phyloP scores from a whole-genome alignment of 768 basidiomycete genomes.

The Psilocybe cyanescens region DNA sequence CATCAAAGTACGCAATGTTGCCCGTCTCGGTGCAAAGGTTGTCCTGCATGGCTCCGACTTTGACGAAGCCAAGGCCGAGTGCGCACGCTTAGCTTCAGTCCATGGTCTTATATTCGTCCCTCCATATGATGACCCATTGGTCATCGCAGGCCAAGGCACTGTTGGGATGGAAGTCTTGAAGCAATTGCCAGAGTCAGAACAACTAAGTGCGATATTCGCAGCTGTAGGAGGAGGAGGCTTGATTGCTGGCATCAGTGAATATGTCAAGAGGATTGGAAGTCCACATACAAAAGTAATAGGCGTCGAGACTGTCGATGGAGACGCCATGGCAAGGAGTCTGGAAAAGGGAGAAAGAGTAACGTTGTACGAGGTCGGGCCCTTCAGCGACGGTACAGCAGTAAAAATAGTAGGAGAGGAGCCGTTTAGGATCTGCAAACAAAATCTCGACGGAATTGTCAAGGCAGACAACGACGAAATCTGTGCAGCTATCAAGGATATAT shows the following conservation, averaged over 20 bases:
- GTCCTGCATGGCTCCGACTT: slow-evolving; percentile 92
- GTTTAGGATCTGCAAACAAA: slow-evolving; percentile 87
- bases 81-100: slow-evolving; percentile 75
- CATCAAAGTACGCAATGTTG: slow-evolving; percentile 95
- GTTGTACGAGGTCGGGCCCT: slow-evolving; percentile 90
- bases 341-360: slow-evolving; percentile 81
- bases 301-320: slow-evolving; percentile 94
- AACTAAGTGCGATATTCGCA: slow-evolving; percentile 83
- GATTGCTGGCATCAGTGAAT: slow-evolving; percentile 87
- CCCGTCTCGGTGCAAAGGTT: slow-evolving; percentile 94
- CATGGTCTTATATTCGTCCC: slow-evolving; percentile 91
- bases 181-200: slow-evolving; percentile 77
- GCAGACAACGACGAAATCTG: slow-evolving; percentile 97
- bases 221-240: slow-evolving; percentile 96
- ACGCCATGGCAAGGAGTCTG: slow-evolving; percentile 90
- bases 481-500: slow-evolving; percentile 98
- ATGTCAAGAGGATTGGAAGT: slow-evolving; percentile 90
- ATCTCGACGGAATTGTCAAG: slow-evolving; percentile 82
- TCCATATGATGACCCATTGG: slow-evolving; percentile 95
- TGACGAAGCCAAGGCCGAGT: slow-evolving; percentile 95
- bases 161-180: slow-evolving; percentile 94
- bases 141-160: slow-evolving; percentile 98
- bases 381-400: slow-evolving; percentile 97
- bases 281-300: slow-evolving; percentile 84
- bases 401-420: slow-evolving; percentile 94